Conservation (phyloP, 768 basidiomycete species). For the Jaapia argillacea region DNA sequence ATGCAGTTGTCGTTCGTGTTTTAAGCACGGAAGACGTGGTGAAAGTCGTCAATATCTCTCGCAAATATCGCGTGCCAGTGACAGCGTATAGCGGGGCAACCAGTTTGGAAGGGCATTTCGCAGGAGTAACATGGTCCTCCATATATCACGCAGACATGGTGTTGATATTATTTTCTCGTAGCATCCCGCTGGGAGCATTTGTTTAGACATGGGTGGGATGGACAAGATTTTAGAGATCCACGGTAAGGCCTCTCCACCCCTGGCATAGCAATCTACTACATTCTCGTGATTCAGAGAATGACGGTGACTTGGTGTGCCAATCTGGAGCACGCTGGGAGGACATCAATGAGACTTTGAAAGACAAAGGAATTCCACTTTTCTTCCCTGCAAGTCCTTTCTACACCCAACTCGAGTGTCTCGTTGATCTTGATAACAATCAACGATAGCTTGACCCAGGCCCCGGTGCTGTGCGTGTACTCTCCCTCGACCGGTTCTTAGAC, state of each 20-base stretch:
- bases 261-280: background rate
- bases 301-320: conserved; percentile 71
- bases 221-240: conserved; percentile 51
- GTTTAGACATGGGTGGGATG: conserved; percentile 60
- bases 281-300: conserved; percentile 36
- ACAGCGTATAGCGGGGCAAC: conserved; percentile 81
- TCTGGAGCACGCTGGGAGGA: conserved; percentile 73
- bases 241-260: conserved; percentile 20
- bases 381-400: conserved; percentile 55
- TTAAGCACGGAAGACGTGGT: conserved; percentile 75
- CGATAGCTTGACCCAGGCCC: conserved; percentile 28
- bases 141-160: conserved; percentile 25
- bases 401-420: background rate
- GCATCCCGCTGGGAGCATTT: conserved; percentile 47
- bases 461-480: conserved; percentile 32
- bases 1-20: conserved; percentile 42
- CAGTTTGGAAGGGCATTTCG: conserved; percentile 80
- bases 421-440: conserved; percentile 1
- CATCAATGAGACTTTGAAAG: conserved; percentile 58
- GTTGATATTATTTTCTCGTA: conserved; percentile 10
- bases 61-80: conserved; percentile 65
- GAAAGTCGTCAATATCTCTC: conserved; percentile 65
- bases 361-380: conserved; percentile 68
- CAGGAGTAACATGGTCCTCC: conserved; percentile 46
- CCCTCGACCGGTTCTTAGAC: background rate